A percentile compares a stretch with the other conserved stretches of the same genome.
Conservation (phyloP, 1,139 yeast genomes). For the Yamadazyma sp. region DNA sequence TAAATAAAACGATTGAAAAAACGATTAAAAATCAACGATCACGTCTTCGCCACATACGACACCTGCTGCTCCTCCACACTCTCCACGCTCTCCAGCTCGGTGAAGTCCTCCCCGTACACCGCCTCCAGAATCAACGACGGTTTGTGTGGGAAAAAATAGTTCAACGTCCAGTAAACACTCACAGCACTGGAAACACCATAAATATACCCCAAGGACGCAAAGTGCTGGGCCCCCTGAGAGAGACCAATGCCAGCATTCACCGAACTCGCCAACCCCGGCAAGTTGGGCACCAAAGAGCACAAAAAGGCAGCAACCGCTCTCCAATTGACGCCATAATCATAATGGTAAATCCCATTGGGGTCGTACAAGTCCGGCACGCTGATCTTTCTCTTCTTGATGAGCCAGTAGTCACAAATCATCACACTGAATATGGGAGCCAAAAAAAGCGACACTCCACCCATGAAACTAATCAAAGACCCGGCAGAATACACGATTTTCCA, state of each 20-base stretch:
- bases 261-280: constrained; percentile 16
- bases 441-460: constrained; percentile 16
- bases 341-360: constrained; percentile 15
- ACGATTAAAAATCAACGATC: too few species aligned
- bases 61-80: background rate
- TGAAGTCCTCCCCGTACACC: constrained; percentile 9
- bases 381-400: constrained; percentile 12
- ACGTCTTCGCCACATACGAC: background rate
- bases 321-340: constrained; percentile 15
- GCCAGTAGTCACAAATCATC: constrained; percentile 17
- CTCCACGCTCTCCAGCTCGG: background rate
- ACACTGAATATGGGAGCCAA: constrained; percentile 16
- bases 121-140: constrained; percentile 9
- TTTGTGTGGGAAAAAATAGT: constrained; percentile 13
- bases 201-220: constrained; percentile 13
- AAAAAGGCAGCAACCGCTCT: constrained; percentile 16
- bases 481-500: constrained; percentile 24
- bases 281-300: constrained; percentile 15
- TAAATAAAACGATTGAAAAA: too few species aligned
- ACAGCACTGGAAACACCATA: constrained; percentile 16
- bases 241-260: constrained; percentile 13
- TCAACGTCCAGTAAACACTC: constrained; percentile 11
- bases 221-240: constrained; percentile 12
- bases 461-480: constrained; percentile 14
- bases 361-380: constrained; percentile 15